These are phyloP conservation scores for Diaporthe humulicola DNA, from an alignment of 2,329 filamentous ascomycete genomes.

Conservation along the genomic window DNA sequence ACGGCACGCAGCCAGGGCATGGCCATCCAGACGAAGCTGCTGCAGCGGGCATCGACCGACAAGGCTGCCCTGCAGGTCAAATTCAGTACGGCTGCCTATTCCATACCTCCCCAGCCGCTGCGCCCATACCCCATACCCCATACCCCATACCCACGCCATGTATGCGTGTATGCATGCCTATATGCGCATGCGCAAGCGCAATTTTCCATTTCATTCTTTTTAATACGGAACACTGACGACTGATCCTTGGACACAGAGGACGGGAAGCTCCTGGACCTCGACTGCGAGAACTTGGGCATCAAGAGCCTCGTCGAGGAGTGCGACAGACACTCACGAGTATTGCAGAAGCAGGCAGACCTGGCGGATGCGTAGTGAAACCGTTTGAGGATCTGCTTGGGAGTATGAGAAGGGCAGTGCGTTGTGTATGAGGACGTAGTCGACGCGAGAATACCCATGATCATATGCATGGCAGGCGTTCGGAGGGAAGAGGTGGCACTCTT, in stretches of 20 bases:
- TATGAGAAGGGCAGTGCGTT: background rate
- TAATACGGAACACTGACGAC: background rate
- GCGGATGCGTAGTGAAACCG: slow-evolving; percentile 52
- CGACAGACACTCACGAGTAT: slow-evolving; percentile 85
- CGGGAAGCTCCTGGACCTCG: slow-evolving; percentile 88
- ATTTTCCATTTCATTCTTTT: background rate
- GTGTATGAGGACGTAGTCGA: background rate
- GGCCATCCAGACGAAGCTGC: slow-evolving; percentile 81
- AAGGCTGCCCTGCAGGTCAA: slow-evolving; percentile 80
- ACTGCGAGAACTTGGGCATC: slow-evolving; percentile 85
- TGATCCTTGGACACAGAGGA: slow-evolving; percentile 74
- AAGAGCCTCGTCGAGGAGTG: slow-evolving; percentile 90
- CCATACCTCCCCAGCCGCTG: background rate
- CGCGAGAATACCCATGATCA: slow-evolving; percentile 12
- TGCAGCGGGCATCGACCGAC: slow-evolving; percentile 78
- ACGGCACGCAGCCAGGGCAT: slow-evolving; percentile 80
- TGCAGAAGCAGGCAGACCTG: slow-evolving; percentile 88
- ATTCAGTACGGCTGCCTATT: slow-evolving; percentile 76
- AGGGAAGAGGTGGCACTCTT: background rate
- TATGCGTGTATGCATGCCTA: background rate
- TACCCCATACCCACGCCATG: background rate
- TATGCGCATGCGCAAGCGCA: background rate
- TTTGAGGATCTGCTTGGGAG: background rate
- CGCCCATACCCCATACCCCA: no score
- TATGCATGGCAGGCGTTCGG: slow-evolving; percentile 36